Base-by-base conservation (phyloP, 768 basidiomycete species). In the Auricularia heimuer region DNA sequence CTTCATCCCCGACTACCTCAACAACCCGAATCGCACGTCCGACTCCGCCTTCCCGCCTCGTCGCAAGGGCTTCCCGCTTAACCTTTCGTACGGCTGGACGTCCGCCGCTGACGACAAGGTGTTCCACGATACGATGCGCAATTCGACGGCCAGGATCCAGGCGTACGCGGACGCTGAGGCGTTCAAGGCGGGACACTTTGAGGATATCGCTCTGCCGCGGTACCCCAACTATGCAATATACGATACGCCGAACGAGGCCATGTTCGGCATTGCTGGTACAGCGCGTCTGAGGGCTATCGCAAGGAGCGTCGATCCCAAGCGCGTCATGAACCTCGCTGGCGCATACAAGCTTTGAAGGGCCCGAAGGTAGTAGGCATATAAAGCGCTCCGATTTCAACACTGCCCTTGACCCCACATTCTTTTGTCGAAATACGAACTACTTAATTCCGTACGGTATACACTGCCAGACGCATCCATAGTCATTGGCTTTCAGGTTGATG, bases 251-350 rank as follows among this genome's bases (percentile, higher is more conserved):
- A 62, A 85, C 24, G 72, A 78, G 63, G 66, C 71, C 11, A 75
- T 89, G 35, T 87, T 56, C 54, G 54, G 29, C 18, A 83, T 67
- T 85, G 84, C 3, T 67, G 54, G 3, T 83, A 86, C 65, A 60
- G 88, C 2, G 70, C 70, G 60, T 62, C 68, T 87, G 65, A 66
- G 70, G 64, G 66, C 62, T 11, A 71, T 87, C 16, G 83, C 82
- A 69, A 69, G 66, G 64, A 63, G 61, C 24, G 76, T 83, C 62
- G 87, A 89, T 71, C 87, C 86, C 0, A 62, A 73, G 8, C 78
- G 83, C 69, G 78, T 87, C 51, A 88, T 89, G 86, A 80, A 79
- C 18, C 79, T 87, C 18, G 78, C 86, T 21, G 86, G 86, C 3
- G 87, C 86, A 6, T 87, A 80, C 44, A 45, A 45, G 44, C 44